Evolutionary conservation across 805 yeast species (phyloP), one percentile per base, ranked within the genome.

Genomic region (Soucietia sequanensis): DNA sequence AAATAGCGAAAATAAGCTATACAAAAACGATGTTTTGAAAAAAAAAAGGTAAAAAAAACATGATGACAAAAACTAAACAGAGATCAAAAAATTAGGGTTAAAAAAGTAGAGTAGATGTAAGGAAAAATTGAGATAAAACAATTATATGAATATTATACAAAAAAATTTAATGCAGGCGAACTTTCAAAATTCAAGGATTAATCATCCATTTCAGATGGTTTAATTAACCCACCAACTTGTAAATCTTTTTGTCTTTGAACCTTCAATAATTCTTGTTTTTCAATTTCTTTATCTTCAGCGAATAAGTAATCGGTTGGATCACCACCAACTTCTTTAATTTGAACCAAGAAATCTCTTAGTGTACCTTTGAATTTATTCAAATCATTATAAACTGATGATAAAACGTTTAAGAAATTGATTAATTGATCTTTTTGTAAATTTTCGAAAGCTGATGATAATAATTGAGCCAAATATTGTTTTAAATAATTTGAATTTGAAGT

Each of bases 191-290:
- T n/a, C n/a, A n/a, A n/a, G n/a, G 23, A 11, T 21, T 21, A 14
- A 54, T 90, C 96, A 47, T 85, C 96, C 78, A 91, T 76, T 51
- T 91, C 99, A 15, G 95, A 80, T 20, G 99, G 99, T 61, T 89
- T 91, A 55, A 93, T 69, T 58, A 91, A 73, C 32, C 99, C 99
- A 51, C 98, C 97, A 47, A 91, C 84, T 64, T 78, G 80, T 47
- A 84, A 70, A 34, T 95, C 96, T 50, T 76, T 80, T 61, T 87
- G 91, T 54, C 81, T 82, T 49, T 86, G 91, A 41, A 73, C 57
- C 56, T 73, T 76, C 44, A 71, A 75, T 56, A 80, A 81, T 59
- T 86, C 95, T 43, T 70, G 61, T 40, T 78, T 60, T 58, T 87
- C 95, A 33, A 70, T 69, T 60, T 88, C 95, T 56, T 81, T 84